Conservation (phyloP, 2,329 filamentous ascomycete species). For the Neurospora crassa region DNA sequence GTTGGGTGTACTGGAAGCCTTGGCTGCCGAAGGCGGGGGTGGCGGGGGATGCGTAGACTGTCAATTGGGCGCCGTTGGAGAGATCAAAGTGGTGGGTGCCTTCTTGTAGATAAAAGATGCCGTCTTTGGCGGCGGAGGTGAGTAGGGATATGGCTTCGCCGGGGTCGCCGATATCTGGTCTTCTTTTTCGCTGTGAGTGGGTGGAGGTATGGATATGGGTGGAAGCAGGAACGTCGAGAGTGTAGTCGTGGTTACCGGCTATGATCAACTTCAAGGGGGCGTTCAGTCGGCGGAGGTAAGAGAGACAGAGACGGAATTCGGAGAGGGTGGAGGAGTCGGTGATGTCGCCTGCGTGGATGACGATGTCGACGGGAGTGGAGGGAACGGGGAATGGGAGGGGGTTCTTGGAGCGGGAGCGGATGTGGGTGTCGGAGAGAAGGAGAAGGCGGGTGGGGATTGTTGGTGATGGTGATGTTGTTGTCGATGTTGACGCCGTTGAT, state of each 20-base stretch:
- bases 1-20: conserved; percentile 39
- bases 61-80: conserved; percentile 37
- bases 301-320: background rate
- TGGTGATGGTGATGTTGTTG: background rate
- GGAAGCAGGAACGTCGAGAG: conserved; percentile 25
- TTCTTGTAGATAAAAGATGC: conserved; percentile 39
- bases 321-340: background rate
- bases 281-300: background rate
- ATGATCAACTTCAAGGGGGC: conserved; percentile 39
- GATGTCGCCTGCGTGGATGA: background rate
- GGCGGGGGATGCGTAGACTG: conserved; percentile 42
- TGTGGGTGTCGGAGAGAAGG: background rate
- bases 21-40: conserved; percentile 37
- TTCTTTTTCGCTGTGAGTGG: background rate
- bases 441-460: background rate
- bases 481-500: background rate
- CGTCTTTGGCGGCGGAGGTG: conserved; percentile 14
- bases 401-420: background rate
- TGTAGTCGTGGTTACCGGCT: conserved; percentile 44
- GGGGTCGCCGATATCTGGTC: background rate
- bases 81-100: conserved; percentile 38
- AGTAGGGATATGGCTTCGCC: conserved; percentile 13
- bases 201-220: conserved; percentile 9
- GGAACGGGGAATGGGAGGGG: background rate
- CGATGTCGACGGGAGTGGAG: background rate